These are phyloP conservation scores for Venturia aucupariae DNA, from an alignment of 2,329 filamentous ascomycete genomes.

Conservation along the genomic window DNA sequence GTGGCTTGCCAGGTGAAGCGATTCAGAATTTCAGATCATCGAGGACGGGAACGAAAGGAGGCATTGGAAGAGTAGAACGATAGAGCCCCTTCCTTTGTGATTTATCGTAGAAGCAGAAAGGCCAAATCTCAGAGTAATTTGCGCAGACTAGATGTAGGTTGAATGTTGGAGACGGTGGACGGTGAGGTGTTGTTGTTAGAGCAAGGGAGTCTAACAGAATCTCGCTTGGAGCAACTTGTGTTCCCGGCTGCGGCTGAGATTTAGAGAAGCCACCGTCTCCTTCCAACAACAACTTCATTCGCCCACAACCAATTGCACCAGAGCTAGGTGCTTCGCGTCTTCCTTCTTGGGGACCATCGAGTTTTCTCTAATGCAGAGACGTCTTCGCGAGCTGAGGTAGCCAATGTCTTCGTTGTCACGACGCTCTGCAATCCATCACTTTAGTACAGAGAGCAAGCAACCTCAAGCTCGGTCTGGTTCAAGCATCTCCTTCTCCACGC, in stretches of 20 bases:
- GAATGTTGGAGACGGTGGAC: no score
- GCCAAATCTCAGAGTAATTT: no score
- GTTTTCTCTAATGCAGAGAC: background rate
- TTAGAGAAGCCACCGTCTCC: background rate
- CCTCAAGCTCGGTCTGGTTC: background rate
- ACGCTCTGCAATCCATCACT: no score
- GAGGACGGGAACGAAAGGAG: background rate
- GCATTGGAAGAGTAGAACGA: no score
- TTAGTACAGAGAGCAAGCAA: no score
- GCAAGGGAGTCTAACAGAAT: background rate
- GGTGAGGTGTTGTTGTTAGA: background rate
- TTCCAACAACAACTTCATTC: background rate
- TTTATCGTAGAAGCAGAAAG: no score
- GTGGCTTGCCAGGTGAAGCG: slow-evolving; percentile 7
- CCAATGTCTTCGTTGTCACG: no score
- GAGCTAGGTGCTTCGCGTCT: background rate
- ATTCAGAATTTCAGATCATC: background rate
- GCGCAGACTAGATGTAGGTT: no score
- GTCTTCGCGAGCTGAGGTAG: background rate
- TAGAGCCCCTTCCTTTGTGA: no score
- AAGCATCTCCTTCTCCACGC: no score
- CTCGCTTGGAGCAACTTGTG: background rate
- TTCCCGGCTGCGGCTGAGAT: background rate
- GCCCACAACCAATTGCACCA: background rate
- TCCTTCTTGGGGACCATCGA: background rate